These are phyloP conservation scores for Jatropha podagrica DNA, from an alignment of 441 rosid genomes.

Conservation along the genomic window DNA sequence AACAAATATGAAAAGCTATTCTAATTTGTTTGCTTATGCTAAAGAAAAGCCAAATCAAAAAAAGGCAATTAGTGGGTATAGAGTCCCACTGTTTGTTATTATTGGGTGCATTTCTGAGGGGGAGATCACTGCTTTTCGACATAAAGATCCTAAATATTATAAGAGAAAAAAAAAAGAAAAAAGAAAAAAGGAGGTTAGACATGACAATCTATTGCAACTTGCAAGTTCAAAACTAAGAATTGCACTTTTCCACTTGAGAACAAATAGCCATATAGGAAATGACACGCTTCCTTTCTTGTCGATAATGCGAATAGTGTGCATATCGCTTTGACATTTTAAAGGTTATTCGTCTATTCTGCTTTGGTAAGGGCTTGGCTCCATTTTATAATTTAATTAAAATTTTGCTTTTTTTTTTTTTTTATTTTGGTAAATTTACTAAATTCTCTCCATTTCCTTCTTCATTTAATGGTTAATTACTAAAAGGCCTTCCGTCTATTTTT, in stretches of 20 bases:
- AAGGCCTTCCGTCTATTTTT: no score
- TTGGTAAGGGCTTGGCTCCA: not conserved
- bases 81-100: constrained; percentile 25
- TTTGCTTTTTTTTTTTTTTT: no score
- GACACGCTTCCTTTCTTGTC: constrained; percentile 19
- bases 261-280: constrained; percentile 10
- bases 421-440: no score
- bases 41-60: constrained; percentile 18
- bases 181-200: not conserved
- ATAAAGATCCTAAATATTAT: not conserved
- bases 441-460: no score
- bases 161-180: not conserved
- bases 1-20: not conserved
- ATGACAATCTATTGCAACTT: not conserved
- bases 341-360: not conserved
- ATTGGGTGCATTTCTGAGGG: constrained; percentile 44
- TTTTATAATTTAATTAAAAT: not conserved
- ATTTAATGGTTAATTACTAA: no score
- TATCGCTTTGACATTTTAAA: constrained; percentile 12
- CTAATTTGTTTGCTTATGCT: constrained; percentile 28
- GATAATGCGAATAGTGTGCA: constrained; percentile 22
- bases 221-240: constrained; percentile 10
- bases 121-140: constrained; percentile 32
- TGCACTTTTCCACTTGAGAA: constrained; percentile 26
- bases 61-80: constrained; percentile 28